phyloP scores from a whole-genome alignment of 208 protist species.

The Trypanosoma vivax region DNA sequence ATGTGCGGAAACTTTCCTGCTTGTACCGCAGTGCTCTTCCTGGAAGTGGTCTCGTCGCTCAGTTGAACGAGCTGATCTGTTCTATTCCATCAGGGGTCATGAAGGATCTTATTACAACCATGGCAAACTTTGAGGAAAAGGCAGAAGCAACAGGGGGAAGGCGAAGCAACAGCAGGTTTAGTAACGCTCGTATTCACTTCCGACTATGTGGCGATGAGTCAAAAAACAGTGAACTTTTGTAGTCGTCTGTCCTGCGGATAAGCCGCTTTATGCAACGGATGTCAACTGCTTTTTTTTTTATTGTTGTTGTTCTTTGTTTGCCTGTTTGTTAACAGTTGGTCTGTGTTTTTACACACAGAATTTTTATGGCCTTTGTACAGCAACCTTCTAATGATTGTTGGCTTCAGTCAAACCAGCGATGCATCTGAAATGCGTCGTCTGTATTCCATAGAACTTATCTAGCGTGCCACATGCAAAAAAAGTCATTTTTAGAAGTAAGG shows the following conservation, averaged over 20 bases:
- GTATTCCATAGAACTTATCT: too few relatives aligned
- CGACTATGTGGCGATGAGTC: conserved; percentile 59
- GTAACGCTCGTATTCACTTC: conserved; percentile 48
- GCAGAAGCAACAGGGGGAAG: too few relatives aligned
- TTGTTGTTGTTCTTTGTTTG: conserved; percentile 10
- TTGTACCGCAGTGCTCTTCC: conserved; percentile 24
- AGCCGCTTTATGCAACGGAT: conserved; percentile 2
- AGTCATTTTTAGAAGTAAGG: too few relatives aligned
- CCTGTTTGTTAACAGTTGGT: conserved; percentile 2
- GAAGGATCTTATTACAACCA: conserved; percentile 41
- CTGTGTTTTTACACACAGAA: too few relatives aligned
- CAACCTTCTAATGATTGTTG: too few relatives aligned
- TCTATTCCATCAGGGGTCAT: conserved; percentile 34
- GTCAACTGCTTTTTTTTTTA: conserved; percentile 3
- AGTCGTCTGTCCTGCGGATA: too few relatives aligned
- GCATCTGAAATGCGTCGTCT: too few relatives aligned
- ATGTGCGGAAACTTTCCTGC: conserved; percentile 36
- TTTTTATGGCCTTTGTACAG: too few relatives aligned
- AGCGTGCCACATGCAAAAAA: too few relatives aligned
- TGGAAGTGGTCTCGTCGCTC: conserved; percentile 20
- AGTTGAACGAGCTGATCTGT: conserved; percentile 34
- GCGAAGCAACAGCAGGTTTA: neutral
- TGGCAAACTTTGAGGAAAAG: conserved; percentile 44
- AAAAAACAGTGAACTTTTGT: neutral
- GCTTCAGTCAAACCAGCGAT: too few relatives aligned